These are phyloP conservation scores for Alternaria conjuncta DNA, from an alignment of 2,329 filamentous ascomycete genomes.

Conservation along the genomic window DNA sequence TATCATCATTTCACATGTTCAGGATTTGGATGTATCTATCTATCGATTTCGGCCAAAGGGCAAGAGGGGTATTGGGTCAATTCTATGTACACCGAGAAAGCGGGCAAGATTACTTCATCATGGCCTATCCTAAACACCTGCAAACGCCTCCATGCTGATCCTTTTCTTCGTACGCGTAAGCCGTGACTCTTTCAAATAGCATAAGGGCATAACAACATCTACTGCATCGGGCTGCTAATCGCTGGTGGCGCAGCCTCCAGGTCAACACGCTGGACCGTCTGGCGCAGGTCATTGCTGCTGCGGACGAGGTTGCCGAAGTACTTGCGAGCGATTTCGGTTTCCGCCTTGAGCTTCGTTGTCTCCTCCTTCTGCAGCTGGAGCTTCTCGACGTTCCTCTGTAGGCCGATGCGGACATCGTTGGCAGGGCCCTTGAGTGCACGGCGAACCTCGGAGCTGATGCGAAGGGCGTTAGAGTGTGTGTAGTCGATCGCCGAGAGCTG, in stretches of 20 bases:
- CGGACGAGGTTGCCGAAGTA: conserved; percentile 89
- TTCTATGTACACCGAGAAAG: conserved; percentile 34
- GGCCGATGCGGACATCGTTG: conserved; percentile 80
- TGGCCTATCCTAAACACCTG: conserved; percentile 18
- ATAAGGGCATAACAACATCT: conserved; percentile 10
- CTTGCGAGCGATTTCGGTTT: conserved; percentile 85
- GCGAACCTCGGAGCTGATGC: conserved; percentile 85
- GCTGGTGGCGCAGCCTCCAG: conserved; percentile 59
- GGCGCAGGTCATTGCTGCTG: conserved; percentile 59
- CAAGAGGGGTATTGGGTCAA: conserved; percentile 46
- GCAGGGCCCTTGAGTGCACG: conserved; percentile 88
- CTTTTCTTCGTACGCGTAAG: conserved; percentile 16
- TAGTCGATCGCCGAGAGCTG: conserved; percentile 88
- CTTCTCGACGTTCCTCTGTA: conserved; percentile 86
- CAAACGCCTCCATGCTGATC: conserved; percentile 23
- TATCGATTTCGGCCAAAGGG: conserved; percentile 12
- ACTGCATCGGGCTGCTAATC: conserved; percentile 38
- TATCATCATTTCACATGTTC: background rate
- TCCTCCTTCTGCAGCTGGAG: conserved; percentile 79
- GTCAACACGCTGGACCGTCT: conserved; percentile 59
- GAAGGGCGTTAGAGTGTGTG: conserved; percentile 83
- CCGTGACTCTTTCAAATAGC: conserved; percentile 6
- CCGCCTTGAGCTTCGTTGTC: conserved; percentile 77
- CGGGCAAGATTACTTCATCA: conserved; percentile 21
- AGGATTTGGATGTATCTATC: background rate